These are phyloP conservation scores for Rugonectria rugulosa DNA, from an alignment of 2,329 filamentous ascomycete species.

Conservation along the genomic window DNA sequence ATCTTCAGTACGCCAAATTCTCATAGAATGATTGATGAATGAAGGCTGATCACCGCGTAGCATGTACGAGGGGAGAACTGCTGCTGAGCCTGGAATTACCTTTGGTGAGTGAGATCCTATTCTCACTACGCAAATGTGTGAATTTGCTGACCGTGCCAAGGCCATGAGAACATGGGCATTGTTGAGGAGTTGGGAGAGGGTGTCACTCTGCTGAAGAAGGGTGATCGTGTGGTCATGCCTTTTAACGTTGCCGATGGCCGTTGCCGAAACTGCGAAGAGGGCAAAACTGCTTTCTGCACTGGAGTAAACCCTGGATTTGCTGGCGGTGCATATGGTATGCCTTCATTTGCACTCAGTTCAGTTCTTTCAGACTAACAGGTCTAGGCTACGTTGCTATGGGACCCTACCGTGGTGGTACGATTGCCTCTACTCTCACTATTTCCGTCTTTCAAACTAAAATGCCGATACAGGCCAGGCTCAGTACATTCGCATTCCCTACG, in stretches of 20 bases:
- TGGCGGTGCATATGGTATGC: conserved; percentile 44
- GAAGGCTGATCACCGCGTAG: conserved; percentile 42
- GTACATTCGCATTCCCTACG: conserved; percentile 70
- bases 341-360: neutral
- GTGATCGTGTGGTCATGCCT: conserved; percentile 69
- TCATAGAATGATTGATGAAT: neutral
- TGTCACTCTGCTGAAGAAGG: conserved; percentile 67
- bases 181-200: conserved; percentile 63
- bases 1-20: conserved; percentile 49
- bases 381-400: conserved; percentile 67
- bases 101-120: conserved; percentile 51
- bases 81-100: conserved; percentile 67
- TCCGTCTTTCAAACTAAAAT: neutral
- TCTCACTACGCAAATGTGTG: neutral
- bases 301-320: conserved; percentile 54
- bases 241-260: conserved; percentile 72
- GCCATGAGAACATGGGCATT: conserved; percentile 68
- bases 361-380: neutral
- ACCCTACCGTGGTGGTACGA: conserved; percentile 50
- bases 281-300: conserved; percentile 70
- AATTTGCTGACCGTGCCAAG: conserved; percentile 26
- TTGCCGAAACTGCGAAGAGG: conserved; percentile 70
- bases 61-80: conserved; percentile 72
- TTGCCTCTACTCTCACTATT: neutral
- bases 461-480: conserved; percentile 61